Evolutionary conservation across 306 rosid genomes (phyloP).

Genomic region (Ammopiptanthus mongolicus): DNA sequence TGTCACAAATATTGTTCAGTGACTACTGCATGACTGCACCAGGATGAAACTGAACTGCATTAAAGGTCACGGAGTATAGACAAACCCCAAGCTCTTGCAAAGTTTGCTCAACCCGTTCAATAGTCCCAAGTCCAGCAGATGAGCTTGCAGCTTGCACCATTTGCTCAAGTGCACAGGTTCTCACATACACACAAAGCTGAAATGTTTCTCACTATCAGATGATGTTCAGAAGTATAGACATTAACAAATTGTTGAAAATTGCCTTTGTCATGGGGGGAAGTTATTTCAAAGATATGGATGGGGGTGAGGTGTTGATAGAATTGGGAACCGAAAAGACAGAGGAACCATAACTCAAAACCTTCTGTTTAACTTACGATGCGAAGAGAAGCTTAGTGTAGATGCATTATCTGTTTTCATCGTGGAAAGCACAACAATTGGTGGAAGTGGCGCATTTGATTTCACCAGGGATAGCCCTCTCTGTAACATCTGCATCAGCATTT

Average conservation of each 20-base stretch:
- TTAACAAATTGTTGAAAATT: constrained; percentile 7
- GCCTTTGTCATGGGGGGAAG: not conserved
- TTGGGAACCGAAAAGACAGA: not conserved
- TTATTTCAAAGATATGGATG: constrained; percentile 7
- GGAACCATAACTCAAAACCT: not conserved
- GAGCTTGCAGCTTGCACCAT: constrained; percentile 88
- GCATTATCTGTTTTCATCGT: constrained; percentile 56
- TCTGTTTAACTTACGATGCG: constrained; percentile 63
- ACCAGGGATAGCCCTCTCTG: constrained; percentile 51
- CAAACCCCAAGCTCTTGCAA: constrained; percentile 97
- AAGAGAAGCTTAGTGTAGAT: constrained; percentile 77
- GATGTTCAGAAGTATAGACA: constrained; percentile 5
- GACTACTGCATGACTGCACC: not conserved
- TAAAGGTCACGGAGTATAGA: constrained; percentile 17
- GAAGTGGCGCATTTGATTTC: constrained; percentile 19
- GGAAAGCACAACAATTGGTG: constrained; percentile 39
- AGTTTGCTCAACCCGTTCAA: constrained; percentile 96
- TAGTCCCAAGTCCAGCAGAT: constrained; percentile 87
- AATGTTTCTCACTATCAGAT: constrained; percentile 38
- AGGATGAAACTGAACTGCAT: not conserved
- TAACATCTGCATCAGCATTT: constrained; percentile 53
- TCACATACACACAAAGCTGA: constrained; percentile 90
- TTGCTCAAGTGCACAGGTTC: constrained; percentile 97
- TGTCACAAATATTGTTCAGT: not conserved
- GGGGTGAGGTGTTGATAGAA: not conserved